Percentiles rank a stretch among this genome's conserved stretches.
These are phyloP conservation scores for Botryosphaeria dothidea DNA, from an alignment of 2,329 filamentous ascomycete genomes.

Conservation along the genomic window DNA sequence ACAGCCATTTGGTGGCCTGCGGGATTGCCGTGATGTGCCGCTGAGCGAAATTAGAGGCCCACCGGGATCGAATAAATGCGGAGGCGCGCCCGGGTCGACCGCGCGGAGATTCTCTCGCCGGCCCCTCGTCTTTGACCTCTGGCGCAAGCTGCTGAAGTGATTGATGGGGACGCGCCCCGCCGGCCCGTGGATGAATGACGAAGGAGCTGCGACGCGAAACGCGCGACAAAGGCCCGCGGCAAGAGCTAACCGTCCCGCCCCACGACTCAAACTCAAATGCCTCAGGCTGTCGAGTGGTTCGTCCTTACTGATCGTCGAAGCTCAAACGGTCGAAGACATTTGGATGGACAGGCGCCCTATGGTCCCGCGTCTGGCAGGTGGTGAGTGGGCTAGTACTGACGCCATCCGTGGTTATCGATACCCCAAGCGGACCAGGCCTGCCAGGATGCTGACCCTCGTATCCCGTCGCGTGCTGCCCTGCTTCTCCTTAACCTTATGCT, in stretches of 20 bases:
- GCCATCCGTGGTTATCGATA: conserved; percentile 11
- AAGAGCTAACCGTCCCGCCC: neutral
- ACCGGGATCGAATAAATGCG: conserved; percentile 7
- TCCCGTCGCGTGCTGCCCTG: neutral
- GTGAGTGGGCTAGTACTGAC: neutral
- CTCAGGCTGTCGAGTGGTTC: neutral
- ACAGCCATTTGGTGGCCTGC: conserved; percentile 3
- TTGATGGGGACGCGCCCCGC: neutral
- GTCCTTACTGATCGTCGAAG: neutral
- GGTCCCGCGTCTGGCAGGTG: neutral
- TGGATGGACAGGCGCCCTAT: neutral
- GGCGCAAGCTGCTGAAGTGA: neutral
- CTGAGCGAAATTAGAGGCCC: conserved; percentile 1
- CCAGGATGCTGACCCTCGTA: neutral
- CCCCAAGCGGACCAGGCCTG: conserved; percentile 5
- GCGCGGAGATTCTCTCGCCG: neutral
- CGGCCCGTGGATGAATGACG: neutral
- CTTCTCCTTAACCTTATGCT: conserved; percentile 10
- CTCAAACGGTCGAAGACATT: neutral
- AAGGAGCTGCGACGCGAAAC: neutral
- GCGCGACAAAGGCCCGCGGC: neutral
- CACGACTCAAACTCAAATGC: neutral
- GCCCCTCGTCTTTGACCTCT: neutral
- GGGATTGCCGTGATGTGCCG: neutral
- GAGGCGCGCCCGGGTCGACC: conserved; percentile 7